These are phyloP conservation scores for Scenedesmus sp. DNA, from an alignment of 163 green algal species.

Conservation along the genomic window DNA sequence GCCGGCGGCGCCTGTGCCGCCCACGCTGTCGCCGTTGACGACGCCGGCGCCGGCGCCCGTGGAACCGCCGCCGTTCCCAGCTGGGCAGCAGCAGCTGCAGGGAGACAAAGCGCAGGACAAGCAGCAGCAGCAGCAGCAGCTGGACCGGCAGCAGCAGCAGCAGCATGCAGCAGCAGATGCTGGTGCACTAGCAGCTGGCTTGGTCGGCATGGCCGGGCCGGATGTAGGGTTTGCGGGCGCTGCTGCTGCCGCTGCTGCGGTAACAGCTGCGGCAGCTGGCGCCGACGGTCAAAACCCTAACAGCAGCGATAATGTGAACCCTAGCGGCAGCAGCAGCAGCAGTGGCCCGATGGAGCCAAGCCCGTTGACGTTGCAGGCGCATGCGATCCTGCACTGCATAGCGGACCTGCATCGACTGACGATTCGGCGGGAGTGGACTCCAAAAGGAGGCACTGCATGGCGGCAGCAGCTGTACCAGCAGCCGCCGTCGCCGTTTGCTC, in stretches of 20 bases:
- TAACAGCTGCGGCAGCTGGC: neutral
- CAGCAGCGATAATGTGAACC: constrained; percentile 38
- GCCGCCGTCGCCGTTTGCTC: neutral
- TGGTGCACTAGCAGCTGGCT: neutral
- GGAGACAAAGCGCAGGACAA: constrained; percentile 5
- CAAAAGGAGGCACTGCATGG: neutral
- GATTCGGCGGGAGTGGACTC: constrained; percentile 43
- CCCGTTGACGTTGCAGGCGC: neutral
- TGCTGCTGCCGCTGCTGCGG: constrained; percentile 30
- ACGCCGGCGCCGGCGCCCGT: constrained; percentile 13
- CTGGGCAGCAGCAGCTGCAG: constrained; percentile 8
- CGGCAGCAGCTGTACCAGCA: neutral
- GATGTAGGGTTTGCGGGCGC: constrained; percentile 38
- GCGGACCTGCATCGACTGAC: constrained; percentile 66
- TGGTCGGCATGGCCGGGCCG: constrained; percentile 26
- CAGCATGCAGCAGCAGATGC: constrained; percentile 29
- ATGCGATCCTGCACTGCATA: constrained; percentile 57
- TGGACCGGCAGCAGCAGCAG: neutral
- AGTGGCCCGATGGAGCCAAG: neutral
- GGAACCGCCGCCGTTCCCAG: neutral
- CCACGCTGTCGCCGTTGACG: constrained; percentile 10
- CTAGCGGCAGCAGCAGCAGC: constrained; percentile 8
- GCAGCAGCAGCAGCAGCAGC: constrained; percentile 12
- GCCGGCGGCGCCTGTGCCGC: neutral
- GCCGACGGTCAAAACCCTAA: neutral